Evolutionary conservation across 179 eudicot genomes (phyloP).

Genomic region (Amaranthus tricolor): DNA sequence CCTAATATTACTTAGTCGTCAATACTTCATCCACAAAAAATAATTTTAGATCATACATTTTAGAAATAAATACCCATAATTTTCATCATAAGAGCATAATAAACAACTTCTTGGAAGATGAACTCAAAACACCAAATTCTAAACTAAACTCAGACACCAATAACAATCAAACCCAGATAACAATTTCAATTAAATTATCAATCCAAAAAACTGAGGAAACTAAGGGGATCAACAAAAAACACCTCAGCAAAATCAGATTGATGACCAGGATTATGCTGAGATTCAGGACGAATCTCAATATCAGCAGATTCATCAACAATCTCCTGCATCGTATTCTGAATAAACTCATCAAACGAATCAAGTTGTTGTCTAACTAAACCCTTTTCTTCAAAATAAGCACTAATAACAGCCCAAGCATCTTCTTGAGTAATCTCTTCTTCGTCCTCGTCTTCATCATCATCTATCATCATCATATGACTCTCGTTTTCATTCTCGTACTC

Average conservation of each 20-base stretch:
- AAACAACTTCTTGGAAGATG: too few relatives aligned
- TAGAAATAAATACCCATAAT: not conserved
- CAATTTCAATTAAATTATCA: not conserved
- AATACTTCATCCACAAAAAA: not conserved
- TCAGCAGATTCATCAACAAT: conserved; percentile 91
- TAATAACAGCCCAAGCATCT: conserved; percentile 96
- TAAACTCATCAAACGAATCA: conserved; percentile 94
- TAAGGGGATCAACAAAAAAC: too few relatives aligned
- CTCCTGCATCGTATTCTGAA: conserved; percentile 97
- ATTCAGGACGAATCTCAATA: conserved; percentile 93
- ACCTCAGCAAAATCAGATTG: conserved; percentile 90
- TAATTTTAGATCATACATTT: not conserved
- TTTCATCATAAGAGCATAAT: not conserved
- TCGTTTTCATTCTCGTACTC: conserved; percentile 43
- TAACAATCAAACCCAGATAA: not conserved
- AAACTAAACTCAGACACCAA: not conserved
- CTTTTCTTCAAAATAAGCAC: conserved; percentile 89
- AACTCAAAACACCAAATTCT: not conserved
- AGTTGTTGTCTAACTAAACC: conserved; percentile 90
- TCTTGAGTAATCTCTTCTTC: conserved; percentile 92
- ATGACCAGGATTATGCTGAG: conserved; percentile 92
- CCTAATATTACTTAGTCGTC: too few relatives aligned
- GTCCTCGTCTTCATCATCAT: conserved; percentile 24
- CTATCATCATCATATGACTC: conserved; percentile 13
- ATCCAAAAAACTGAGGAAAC: not conserved